Evolutionary conservation across 352 stramenopile species (phyloP), one percentile per base, ranked within the genome.

Genomic region (Globisporangium perplexum): DNA sequence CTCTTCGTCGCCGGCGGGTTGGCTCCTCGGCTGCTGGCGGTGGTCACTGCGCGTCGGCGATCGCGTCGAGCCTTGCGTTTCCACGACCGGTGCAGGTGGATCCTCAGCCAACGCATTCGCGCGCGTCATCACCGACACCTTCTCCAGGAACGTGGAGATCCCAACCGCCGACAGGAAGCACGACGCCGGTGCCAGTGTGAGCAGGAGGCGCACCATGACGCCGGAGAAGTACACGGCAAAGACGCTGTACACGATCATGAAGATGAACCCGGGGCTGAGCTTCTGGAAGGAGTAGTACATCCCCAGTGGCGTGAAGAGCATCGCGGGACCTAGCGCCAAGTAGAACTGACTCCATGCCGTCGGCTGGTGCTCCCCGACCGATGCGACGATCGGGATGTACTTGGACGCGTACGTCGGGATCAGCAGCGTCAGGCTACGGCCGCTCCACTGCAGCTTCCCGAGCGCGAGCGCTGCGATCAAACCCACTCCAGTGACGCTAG

Each of bases 331-430:
- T 3, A 98, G 77, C n/a, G 95, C 87, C 54, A 97, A 80, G 68
- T 96, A 98, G 60, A 97, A 97, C 12, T 69, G 77, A 0, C 85
- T 86, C 90, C 90, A 97, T 17, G 86, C 76, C 31, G 94, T 96
- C 46, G 94, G 92, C 62, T 98, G 94, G 62, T 98, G 94, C 68
- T 98, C 94, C 10, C 83, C 82, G 2, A 98, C 93, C 0, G 90
- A 98, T 7, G 92, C 94, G 57, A 98, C 96, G 60, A 98, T 97
- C 20, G 94, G 94, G 45, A 98, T 97, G 67, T 97, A 97, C 74
- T 96, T 97, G 68, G 79, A 91, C 23, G 91, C 88, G 59, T 97
- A 97, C 18, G 89, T 97, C 35, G 91, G 92, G 45, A 97, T 90
- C 24, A 98, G 62, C 8, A 98, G 66, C 38, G 91, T 97, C 39